Percentiles rank a stretch among this genome's conserved stretches.
Conservation (phyloP, 2,329 filamentous ascomycete genomes). For the Paecilomyces sp. region DNA sequence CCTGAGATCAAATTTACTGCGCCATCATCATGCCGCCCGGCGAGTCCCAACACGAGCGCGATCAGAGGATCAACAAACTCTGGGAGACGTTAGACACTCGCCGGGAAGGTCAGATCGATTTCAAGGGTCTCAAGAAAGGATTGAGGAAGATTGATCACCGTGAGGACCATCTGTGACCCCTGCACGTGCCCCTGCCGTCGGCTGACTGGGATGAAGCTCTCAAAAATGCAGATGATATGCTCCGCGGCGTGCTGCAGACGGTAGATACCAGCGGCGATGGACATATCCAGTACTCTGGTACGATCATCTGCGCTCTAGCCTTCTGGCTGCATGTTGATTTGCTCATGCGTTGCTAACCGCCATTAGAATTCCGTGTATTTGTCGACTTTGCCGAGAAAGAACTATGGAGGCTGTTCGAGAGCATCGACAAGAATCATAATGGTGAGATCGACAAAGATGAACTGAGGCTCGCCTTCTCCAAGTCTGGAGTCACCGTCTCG, state of each 20-base stretch:
- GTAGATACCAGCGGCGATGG: constrained; percentile 86
- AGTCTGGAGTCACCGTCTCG: constrained; percentile 71
- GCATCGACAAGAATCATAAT: constrained; percentile 78
- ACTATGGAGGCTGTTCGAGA: constrained; percentile 71
- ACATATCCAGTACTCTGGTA: constrained; percentile 85
- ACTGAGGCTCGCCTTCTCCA: constrained; percentile 68
- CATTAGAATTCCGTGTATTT: constrained; percentile 77
- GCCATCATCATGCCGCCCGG: constrained; percentile 50
- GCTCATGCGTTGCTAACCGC: constrained; percentile 13
- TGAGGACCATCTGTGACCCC: constrained; percentile 39
- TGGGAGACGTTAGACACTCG: constrained; percentile 77
- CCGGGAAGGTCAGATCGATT: constrained; percentile 70
- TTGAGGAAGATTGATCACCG: constrained; percentile 87
- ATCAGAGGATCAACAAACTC: constrained; percentile 73
- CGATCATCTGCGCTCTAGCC: constrained; percentile 19
- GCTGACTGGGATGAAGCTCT: constrained; percentile 46
- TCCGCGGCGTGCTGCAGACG: constrained; percentile 69
- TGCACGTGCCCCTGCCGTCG: constrained; percentile 13
- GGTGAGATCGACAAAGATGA: constrained; percentile 84
- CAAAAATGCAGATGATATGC: constrained; percentile 84
- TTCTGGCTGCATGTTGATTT: constrained; percentile 12
- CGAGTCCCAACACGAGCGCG: constrained; percentile 71
- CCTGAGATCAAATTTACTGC: constrained; percentile 37
- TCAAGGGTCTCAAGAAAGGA: constrained; percentile 76
- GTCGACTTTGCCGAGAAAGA: constrained; percentile 82